Base-by-base conservation (phyloP, 768 basidiomycete genomes). In the Kwoniella bestiolae region DNA sequence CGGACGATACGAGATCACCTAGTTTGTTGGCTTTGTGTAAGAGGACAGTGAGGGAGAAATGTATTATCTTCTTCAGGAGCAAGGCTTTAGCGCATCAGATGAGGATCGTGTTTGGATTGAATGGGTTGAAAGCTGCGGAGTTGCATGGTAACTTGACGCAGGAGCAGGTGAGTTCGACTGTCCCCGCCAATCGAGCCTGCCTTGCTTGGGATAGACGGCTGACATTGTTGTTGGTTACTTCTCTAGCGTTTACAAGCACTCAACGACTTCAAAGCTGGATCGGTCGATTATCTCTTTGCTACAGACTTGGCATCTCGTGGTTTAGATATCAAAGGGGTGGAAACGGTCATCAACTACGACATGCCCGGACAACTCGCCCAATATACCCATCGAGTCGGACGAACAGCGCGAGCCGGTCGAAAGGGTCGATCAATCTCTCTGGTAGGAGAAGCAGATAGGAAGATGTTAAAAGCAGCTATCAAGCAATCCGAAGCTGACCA, bases 341-440 rank as follows among this genome's bases (percentile, higher is more conserved):
- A 98, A 77, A 94, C 93, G 2, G 92, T 99, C 67, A 94, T 99
- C 80, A 99, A 99, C 81, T 98, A 94, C 78, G 96, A 99, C 79
- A 96, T 98, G 95, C 96, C 96, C 9, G 86, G 87, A 21, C 91
- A 94, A 75, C 83, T 97, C 34, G 88, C 91, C 7, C 93, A 94
- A 74, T 99, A 99, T 82, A 86, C 97, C 32, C 96, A 99, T 80
- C 90, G 96, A 65, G 95, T 98, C 25, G 96, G 96, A 72, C 87
- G 96, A 78, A 99, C 96, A 53, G 96, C 96, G 29, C 89, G 96
- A 77, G 95, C 96, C 3, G 96, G 96, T 5, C 87, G 86, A 71
- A 90, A 89, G 76, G 96, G 96, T 81, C 87, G 94, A 58, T 94
- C 96, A 26, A 89, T 98, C 44, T 94, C 95, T 0, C 85, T 99